phyloP scores from a whole-genome alignment of 2,329 filamentous ascomycete genomes.

The Talaromyces funiculosus region DNA sequence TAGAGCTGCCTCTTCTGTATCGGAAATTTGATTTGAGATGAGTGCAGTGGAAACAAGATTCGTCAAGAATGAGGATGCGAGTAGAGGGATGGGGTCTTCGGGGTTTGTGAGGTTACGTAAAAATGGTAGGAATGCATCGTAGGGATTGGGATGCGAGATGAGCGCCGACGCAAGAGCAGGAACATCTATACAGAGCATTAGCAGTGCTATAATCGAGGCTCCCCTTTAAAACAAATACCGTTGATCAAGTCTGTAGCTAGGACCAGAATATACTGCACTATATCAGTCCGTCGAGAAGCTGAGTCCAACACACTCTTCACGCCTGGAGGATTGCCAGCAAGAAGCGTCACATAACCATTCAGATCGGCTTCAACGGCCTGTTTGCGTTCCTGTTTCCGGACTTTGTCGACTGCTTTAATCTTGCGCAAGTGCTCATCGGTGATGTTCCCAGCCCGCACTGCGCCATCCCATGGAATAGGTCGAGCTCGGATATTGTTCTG shows the following conservation, averaged over 20 bases:
- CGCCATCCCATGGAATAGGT: slow-evolving; percentile 96
- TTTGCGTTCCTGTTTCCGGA: slow-evolving; percentile 82
- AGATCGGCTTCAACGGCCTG: slow-evolving; percentile 75
- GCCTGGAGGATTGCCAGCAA: slow-evolving; percentile 60
- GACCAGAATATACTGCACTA: slow-evolving; percentile 92
- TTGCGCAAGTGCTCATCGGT: slow-evolving; percentile 90
- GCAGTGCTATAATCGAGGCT: neutral
- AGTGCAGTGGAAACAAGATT: slow-evolving; percentile 65
- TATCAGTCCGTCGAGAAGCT: slow-evolving; percentile 77
- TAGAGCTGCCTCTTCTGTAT: slow-evolving; percentile 68
- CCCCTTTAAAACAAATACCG: slow-evolving; percentile 48
- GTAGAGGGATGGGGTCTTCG: slow-evolving; percentile 80
- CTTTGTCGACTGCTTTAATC: slow-evolving; percentile 95
- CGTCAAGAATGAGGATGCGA: slow-evolving; percentile 81
- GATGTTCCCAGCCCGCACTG: slow-evolving; percentile 86
- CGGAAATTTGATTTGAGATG: slow-evolving; percentile 52
- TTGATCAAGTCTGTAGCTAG: slow-evolving; percentile 81
- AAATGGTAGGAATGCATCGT: slow-evolving; percentile 76
- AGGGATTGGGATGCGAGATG: slow-evolving; percentile 62
- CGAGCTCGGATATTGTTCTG: slow-evolving; percentile 96
- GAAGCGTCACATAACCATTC: slow-evolving; percentile 70
- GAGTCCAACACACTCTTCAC: slow-evolving; percentile 75
- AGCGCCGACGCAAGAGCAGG: slow-evolving; percentile 73
- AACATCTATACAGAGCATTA: slow-evolving; percentile 54
- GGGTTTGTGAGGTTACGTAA: slow-evolving; percentile 77